Evolutionary conservation across 2,329 filamentous ascomycete genomes (phyloP), one percentile per base, ranked within the genome.

Genomic region (Fusarium sp.): DNA sequence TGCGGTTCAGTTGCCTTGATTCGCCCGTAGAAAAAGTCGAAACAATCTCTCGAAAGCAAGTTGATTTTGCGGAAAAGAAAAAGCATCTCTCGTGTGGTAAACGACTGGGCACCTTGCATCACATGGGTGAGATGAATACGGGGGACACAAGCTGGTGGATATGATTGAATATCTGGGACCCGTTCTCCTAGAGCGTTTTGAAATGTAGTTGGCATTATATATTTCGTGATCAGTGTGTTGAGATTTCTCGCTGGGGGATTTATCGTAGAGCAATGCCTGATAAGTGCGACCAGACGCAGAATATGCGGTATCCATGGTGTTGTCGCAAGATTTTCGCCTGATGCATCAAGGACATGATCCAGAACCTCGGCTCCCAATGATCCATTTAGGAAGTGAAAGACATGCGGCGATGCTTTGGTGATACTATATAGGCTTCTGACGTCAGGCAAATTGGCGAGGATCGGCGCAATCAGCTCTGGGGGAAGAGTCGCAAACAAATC

Each of bases 271-370:
- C 37, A 62, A 8, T 62, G 43, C 1, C 66, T 60, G 20, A 60
- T 28, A 8, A 69, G 61, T 21, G 61, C 61, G 6, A 69, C 53
- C 8, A 69, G 23, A 12, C 66, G 61, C 6, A 69, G 6, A 13
- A 69, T 42, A 10, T 69, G 48, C 3, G 61, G 47, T 18, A 69
- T 50, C 66, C 66, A 69, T 31, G 66, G 52, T 3, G 66, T 52
- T 28, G 39, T 43, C 4, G 20, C n/a, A 6, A 58, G 21, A 9
- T 43, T 41, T 18, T n/a, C 24, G 13, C 44, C 43, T 15, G 43
- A 66, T 21, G 66, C 54, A 3, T 63, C 39, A 11, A 69, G 66
- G 18, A 69, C 23, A 3, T 21, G 16, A 15, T 69, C 61, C 8
- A 69, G 31, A 37, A 63, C 31, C 6, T 20, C 52, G n/a, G 47